Base-by-base conservation (phyloP, 2,329 filamentous ascomycete genomes). In the Thermoascus crustaceus region DNA sequence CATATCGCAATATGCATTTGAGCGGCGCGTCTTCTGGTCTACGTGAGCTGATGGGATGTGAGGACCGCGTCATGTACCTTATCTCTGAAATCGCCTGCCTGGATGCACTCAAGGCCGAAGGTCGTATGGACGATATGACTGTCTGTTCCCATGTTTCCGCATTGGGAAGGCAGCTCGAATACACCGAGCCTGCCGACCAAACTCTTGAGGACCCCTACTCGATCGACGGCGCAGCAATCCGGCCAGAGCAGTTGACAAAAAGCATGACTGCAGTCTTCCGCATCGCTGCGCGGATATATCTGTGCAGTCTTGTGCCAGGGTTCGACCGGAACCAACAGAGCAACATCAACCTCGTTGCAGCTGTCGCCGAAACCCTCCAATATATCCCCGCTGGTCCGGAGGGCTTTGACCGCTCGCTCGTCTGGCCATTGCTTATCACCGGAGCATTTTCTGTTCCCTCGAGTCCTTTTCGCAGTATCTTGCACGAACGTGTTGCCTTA, bases 11-110 rank as follows among this genome's bases (percentile, higher is more conserved):
- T 60, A 94, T 95, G 72, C 85, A 94, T 60, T 75, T 94, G 34
- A 67, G 61, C 32, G 66, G 69, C 16, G 64, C 71, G 4, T 65
- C 68, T 2, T 83, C 85, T 7, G 91, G 91, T 7, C 74, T 98
- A 23, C 80, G 82, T 35, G 87, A 94, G 67, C 75, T 96, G 34
- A 96, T 96, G 88, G 91, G 91, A 48, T 96, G 91, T 61, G 89
- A 96, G 45, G 91, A 98, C 64, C 79, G 80, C 14, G 83, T 96
- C 63, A 95, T 98, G 87, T 96, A 94, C 61, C 72, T 96, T 51
- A 94, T 98, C 58, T 94, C 87, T 2, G 91, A 98, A 66, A 94
- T 96, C 51, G 85, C 89, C 36, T 96, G 91, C 62, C 78, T 98
- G 35, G 91, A 96, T 60, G 83, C 85, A 3, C 76, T 95, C 45